phyloP scores from a whole-genome alignment of 2,329 filamentous ascomycete species.

The Alternaria arbusti region DNA sequence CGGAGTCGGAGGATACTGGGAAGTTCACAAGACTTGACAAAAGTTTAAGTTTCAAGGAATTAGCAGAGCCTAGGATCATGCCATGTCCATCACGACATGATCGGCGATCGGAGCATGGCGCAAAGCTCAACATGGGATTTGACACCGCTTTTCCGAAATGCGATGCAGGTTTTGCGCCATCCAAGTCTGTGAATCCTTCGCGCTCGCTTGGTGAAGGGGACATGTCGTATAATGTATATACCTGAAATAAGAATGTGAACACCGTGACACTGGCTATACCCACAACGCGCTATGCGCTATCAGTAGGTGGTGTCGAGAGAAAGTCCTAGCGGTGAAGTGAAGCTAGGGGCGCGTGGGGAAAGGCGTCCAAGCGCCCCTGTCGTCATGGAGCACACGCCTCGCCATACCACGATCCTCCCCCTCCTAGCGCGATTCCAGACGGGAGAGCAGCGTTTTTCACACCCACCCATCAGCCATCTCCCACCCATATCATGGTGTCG shows the following conservation, averaged over 20 bases:
- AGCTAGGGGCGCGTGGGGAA: background rate
- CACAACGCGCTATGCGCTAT: conserved; percentile 16
- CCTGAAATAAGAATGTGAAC: background rate
- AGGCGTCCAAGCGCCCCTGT: conserved; percentile 11
- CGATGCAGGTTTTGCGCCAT: background rate
- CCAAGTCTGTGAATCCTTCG: background rate
- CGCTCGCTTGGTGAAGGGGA: background rate
- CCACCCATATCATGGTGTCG: background rate
- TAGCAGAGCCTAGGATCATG: background rate
- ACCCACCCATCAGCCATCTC: conserved; percentile 2
- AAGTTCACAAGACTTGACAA: background rate
- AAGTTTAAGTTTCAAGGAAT: background rate
- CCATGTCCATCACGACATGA: background rate
- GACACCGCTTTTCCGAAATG: conserved; percentile 13
- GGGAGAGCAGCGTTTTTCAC: background rate
- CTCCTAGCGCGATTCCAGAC: conserved; percentile 5
- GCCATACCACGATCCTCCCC: conserved; percentile 1
- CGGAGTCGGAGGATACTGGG: background rate
- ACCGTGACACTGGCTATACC: background rate
- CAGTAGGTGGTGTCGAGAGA: conserved; percentile 4
- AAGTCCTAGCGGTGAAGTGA: conserved; percentile 22
- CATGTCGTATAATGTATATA: background rate
- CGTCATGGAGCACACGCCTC: conserved; percentile 18
- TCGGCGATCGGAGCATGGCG: conserved; percentile 8
- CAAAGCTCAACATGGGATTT: conserved; percentile 12